phyloP scores from a whole-genome alignment of 176 grass and related monocot genomes.

The Coix lacrymajobi region DNA sequence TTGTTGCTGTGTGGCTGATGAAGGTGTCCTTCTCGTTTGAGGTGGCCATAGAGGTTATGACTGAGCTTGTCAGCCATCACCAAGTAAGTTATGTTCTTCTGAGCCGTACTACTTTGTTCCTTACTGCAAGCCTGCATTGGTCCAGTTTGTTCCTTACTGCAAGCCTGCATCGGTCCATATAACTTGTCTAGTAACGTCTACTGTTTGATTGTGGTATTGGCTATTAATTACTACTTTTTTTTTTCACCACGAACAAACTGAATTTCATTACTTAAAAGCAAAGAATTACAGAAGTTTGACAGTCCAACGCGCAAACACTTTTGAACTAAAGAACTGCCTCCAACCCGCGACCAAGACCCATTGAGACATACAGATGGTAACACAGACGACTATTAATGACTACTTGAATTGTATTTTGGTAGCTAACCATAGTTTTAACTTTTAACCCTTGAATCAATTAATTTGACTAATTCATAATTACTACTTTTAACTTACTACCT shows the following conservation, averaged over 20 bases:
- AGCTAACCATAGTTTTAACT: neutral
- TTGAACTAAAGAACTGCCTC: neutral
- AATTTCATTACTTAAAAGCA: neutral
- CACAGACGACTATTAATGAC: neutral
- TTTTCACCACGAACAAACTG: neutral
- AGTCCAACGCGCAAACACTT: neutral
- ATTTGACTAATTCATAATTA: neutral
- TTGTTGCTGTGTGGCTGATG: slow-evolving; percentile 17
- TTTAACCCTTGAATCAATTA: neutral
- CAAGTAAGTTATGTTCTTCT: slow-evolving; percentile 57
- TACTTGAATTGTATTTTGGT: neutral
- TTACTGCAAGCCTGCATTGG: neutral
- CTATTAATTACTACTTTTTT: neutral
- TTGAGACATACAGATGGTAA: neutral
- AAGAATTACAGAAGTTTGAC: neutral
- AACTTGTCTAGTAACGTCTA: slow-evolving; percentile 5
- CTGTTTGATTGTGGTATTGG: slow-evolving; percentile 6
- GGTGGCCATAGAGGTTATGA: slow-evolving; percentile 83
- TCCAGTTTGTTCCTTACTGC: no score
- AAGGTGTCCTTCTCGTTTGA: slow-evolving; percentile 88
- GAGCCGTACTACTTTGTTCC: neutral
- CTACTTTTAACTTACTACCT: neutral
- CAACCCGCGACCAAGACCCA: neutral
- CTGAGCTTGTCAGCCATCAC: slow-evolving; percentile 78
- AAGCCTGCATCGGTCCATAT: neutral